These are phyloP conservation scores for Trichomonascaceae sp. DNA, from an alignment of 1,139 yeast species.

Conservation along the genomic window DNA sequence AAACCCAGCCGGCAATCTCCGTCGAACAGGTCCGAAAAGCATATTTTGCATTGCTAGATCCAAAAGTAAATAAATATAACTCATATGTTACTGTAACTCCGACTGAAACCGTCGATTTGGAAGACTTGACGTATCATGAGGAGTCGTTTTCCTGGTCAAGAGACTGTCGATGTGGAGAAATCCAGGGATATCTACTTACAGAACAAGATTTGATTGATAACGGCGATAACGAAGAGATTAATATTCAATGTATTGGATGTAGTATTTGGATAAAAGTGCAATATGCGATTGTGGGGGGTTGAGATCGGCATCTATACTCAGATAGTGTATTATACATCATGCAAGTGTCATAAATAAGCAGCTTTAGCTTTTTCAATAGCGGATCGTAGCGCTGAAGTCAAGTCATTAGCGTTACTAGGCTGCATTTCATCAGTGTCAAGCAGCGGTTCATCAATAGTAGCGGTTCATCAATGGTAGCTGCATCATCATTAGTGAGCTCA, in stretches of 20 bases:
- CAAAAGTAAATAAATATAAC: slow-evolving; percentile 18
- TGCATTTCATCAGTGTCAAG: too few species aligned
- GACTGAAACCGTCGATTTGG: slow-evolving; percentile 58
- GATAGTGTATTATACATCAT: neutral
- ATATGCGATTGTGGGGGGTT: slow-evolving; percentile 39
- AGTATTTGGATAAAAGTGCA: slow-evolving; percentile 77
- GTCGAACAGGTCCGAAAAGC: slow-evolving; percentile 53
- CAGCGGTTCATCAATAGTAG: too few species aligned
- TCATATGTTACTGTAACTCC: slow-evolving; percentile 22
- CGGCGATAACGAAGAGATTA: slow-evolving; percentile 50
- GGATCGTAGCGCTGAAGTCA: too few species aligned
- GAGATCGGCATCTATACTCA: too few species aligned
- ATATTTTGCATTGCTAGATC: slow-evolving; percentile 40
- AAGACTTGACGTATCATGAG: slow-evolving; percentile 39
- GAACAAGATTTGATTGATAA: slow-evolving; percentile 59
- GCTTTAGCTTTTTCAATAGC: too few species aligned
- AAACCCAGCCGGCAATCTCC: slow-evolving; percentile 10
- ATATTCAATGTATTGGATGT: slow-evolving; percentile 75
- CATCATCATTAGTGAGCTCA: too few species aligned
- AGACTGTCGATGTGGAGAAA: slow-evolving; percentile 63
- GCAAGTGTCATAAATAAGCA: neutral
- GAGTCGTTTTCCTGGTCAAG: slow-evolving; percentile 38
- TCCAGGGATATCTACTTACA: slow-evolving; percentile 48
- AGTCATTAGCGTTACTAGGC: too few species aligned
- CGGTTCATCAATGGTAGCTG: too few species aligned